Evolutionary conservation across 2,329 filamentous ascomycete species (phyloP), one percentile per base, ranked within the genome.

Genomic region (Zymoseptoria tritici): DNA sequence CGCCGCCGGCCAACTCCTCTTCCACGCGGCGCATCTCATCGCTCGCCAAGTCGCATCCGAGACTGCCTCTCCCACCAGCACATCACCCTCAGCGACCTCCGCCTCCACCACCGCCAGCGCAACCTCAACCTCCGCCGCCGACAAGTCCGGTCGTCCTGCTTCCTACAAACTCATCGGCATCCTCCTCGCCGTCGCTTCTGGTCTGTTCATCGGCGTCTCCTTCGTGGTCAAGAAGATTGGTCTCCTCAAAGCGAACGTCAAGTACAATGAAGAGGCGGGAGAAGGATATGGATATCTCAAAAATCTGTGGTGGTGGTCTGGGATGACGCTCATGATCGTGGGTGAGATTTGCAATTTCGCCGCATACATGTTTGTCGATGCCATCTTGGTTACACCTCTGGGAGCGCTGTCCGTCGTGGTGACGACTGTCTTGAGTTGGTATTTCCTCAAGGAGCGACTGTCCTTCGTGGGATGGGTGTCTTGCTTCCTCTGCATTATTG

Each of bases 271-370:
- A 76, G 90, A 90, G 66, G 92, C 94, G 0, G 94, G 94, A 61
- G 93, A 97, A 75, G 94, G 94, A 59, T 97, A 97, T 74, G 92
- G 93, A 63, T 99, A 97, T 74, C 84, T 99, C 68, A 96, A 96
- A 78, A 97, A 97, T 71, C 80, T 80, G 20, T 96, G 84, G 79
- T 99, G 94, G 94, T 99, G 94, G 94, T 75, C 79, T 1, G 94
- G 94, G 68, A 97, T 99, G 94, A 91, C 80, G 0, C 81, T 97
- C 60, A 97, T 99, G 94, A 96, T 97, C 68, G 70, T 97, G 51
- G 94, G 94, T 67, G 94, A 99, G 76, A 85, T 96, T 59, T 96
- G 91, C 83, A 99, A 99, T 77, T 96, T 97, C 73, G 90, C 93
- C 72, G 94, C 94, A 57, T 97, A 97, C 72, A 90, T 91, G 59